Evolutionary conservation across 2,329 filamentous ascomycete species (phyloP), one percentile per base, ranked within the genome.

Genomic region (Alternaria gaisen): DNA sequence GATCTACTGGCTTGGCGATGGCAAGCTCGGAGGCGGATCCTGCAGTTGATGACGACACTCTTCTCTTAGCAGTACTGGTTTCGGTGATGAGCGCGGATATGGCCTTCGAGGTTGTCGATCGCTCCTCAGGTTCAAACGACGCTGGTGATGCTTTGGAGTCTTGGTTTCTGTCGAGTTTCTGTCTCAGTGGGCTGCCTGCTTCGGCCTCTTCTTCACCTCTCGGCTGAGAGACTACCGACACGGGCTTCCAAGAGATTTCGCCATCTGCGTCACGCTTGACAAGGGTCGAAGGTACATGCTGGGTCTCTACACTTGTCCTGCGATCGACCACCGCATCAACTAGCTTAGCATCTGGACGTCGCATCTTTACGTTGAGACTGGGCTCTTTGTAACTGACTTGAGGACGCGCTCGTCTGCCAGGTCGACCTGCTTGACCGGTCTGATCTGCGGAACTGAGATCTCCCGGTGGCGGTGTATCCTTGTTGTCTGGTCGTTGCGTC

Each of bases 311-410:
- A 52, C 70, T 76, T 7, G 66, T 69, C 52, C 69, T 70, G 51
- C 69, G 58, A 8, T 71, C 67, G 5, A 72, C 48, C 5, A 84
- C 77, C 2, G 83, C 83, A 65, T 84, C 82, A 2, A 80, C 80
- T 54, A 83, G 71, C 52, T 82, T 77, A 63, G 83, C 82, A 51
- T 76, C 77, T 1, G 82, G 81, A 26, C 83, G 77, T 20, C 83
- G 76, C 82, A 85, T 84, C 66, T 85, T 85, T 16, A 77, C 80
- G 46, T 76, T 75, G 16, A 84, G 71, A 50, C 77, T 83, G 2
- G 83, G 83, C 63, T 84, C 82, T 12, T 83, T 82, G 61, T 84
- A 84, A 70, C 80, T 83, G 50, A 84, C 82, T 34, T 80, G 77
- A 18, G 80, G 72, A 24, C 83, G 76, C 14, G 81, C 81, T 60